These are phyloP conservation scores for Corylus avellana DNA, from an alignment of 306 rosid genomes.

Conservation along the genomic window DNA sequence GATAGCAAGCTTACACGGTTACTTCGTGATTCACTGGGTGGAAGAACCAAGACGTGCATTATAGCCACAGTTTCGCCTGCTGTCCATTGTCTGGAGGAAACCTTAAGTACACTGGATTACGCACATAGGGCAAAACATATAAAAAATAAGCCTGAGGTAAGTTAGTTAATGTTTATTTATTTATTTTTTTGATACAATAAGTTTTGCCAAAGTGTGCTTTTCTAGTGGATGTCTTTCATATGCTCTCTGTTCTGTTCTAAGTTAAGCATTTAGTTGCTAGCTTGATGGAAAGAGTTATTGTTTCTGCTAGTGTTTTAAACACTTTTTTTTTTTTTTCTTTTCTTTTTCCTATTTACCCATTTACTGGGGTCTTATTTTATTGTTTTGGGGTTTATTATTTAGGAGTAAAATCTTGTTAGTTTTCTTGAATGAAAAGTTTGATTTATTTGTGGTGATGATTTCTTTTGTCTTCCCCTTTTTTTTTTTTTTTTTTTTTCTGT, in stretches of 20 bases:
- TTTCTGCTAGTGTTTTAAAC: neutral
- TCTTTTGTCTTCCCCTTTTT: neutral
- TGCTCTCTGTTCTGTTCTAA: neutral
- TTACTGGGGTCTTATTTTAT: neutral
- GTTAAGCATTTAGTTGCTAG: neutral
- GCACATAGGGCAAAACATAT: slow-evolving; percentile 96
- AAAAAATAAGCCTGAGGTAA: slow-evolving; percentile 92
- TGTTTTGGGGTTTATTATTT: neutral
- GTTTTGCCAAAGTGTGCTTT: neutral
- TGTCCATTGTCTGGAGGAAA: slow-evolving; percentile 95
- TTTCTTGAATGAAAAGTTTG: neutral
- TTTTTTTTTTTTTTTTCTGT: neutral
- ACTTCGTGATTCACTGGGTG: slow-evolving; percentile 98
- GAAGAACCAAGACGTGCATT: slow-evolving; percentile 98
- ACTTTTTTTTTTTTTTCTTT: neutral
- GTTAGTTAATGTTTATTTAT: slow-evolving; percentile 11
- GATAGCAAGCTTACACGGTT: slow-evolving; percentile 96
- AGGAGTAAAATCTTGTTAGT: neutral
- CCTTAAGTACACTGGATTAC: slow-evolving; percentile 91
- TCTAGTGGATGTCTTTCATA: neutral
- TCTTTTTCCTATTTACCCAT: too few relatives aligned
- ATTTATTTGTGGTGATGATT: neutral
- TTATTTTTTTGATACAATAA: neutral
- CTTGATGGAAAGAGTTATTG: neutral
- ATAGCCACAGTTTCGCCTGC: slow-evolving; percentile 99